phyloP scores from a whole-genome alignment of 2,329 filamentous ascomycete genomes.

The Penicillium sclerotigenum region DNA sequence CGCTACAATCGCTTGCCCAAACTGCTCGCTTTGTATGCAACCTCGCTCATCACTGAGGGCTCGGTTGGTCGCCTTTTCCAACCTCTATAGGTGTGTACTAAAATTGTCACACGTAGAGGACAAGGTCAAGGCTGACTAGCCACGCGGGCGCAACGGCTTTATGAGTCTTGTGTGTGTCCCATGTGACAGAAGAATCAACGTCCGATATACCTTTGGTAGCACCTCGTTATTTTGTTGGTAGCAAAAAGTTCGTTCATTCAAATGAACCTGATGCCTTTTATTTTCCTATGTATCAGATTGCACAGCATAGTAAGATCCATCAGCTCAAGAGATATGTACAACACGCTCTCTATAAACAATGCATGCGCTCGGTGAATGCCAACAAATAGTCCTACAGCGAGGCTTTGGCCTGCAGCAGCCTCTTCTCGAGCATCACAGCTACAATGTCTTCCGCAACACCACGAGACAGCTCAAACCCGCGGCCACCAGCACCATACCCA shows the following conservation, averaged over 20 bases:
- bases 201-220: slow-evolving; percentile 31
- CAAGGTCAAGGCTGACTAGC: slow-evolving; percentile 15
- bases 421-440: slow-evolving; percentile 36
- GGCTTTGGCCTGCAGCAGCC: slow-evolving; percentile 22
- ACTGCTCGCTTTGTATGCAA: slow-evolving; percentile 15
- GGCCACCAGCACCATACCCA: slow-evolving; percentile 59
- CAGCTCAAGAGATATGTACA: neutral
- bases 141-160: slow-evolving; percentile 21
- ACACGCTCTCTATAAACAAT: neutral
- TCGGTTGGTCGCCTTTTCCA: slow-evolving; percentile 21
- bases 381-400: slow-evolving; percentile 18
- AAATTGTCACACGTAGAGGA: slow-evolving; percentile 12
- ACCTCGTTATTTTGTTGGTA: slow-evolving; percentile 30
- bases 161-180: slow-evolving; percentile 30
- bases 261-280: slow-evolving; percentile 18
- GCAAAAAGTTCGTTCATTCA: slow-evolving; percentile 29
- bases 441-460: slow-evolving; percentile 55
- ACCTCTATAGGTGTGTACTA: neutral
- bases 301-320: neutral
- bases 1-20: slow-evolving; percentile 17
- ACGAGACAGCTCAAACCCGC: slow-evolving; percentile 62
- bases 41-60: slow-evolving; percentile 24
- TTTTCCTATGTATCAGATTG: slow-evolving; percentile 1
- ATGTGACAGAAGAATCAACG: slow-evolving; percentile 27
- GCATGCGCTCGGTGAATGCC: neutral